These are phyloP conservation scores for Pythium angustatum DNA, from an alignment of 352 stramenopile genomes.

Conservation along the genomic window DNA sequence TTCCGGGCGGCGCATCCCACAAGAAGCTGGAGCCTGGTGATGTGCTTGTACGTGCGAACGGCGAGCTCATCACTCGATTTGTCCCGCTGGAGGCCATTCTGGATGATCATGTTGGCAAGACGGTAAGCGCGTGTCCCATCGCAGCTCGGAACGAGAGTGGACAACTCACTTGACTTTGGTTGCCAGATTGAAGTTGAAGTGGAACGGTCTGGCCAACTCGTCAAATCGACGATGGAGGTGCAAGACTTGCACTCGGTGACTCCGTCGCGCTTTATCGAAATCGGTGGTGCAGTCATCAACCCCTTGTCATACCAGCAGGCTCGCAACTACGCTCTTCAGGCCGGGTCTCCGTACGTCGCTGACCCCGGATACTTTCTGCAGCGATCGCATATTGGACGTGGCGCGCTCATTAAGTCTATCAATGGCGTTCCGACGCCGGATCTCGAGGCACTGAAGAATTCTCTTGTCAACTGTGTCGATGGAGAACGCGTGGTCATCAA, in stretches of 20 bases:
- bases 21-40: constrained; percentile 88
- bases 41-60: constrained; percentile 86
- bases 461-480: constrained; percentile 72
- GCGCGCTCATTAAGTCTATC: constrained; percentile 86
- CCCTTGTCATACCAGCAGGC: constrained; percentile 90
- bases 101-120: constrained; percentile 74
- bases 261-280: constrained; percentile 84
- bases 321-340: constrained; percentile 74
- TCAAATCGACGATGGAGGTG: constrained; percentile 65
- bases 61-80: constrained; percentile 82
- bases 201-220: constrained; percentile 70
- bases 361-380: constrained; percentile 90
- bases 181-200: constrained; percentile 75
- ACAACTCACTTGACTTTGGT: neutral
- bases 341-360: constrained; percentile 79
- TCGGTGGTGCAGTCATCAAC: constrained; percentile 88
- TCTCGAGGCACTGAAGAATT: constrained; percentile 83
- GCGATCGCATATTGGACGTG: constrained; percentile 78
- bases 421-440: constrained; percentile 84
- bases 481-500: constrained; percentile 85
- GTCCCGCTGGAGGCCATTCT: constrained; percentile 82
- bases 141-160: neutral
- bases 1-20: constrained; percentile 75
- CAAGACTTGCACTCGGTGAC: constrained; percentile 88
- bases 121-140: constrained; percentile 37